Evolutionary conservation across 2,329 filamentous ascomycete genomes (phyloP), one percentile per base, ranked within the genome.

Genomic region (Alternaria novae-zelandiae): DNA sequence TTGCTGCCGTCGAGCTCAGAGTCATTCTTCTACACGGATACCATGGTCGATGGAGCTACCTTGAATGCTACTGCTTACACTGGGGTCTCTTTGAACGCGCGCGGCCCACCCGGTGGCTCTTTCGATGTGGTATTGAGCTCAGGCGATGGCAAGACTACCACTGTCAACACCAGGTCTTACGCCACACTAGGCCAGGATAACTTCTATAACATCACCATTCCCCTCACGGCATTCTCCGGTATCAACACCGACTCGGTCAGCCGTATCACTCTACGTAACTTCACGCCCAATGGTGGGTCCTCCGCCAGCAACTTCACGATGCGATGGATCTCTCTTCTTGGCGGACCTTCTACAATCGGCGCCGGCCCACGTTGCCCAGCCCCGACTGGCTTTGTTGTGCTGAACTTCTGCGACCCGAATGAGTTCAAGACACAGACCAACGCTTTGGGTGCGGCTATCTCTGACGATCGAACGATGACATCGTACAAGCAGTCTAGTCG

Each of bases 141-240:
- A 1, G 50, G 60, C 21, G 26, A 56, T 4, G 32, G 20, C 11
- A 54, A 25, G 13, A 54, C 25, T 8, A 54, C 60, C 17, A 59
- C 56, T 7, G 50, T 63, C 10, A 63, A 28, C 32, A 63, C 60
- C 20, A 54, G 32, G 20, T 54, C 60, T 21, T 63, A 63, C 28
- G 56, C 56, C 5, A 36, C 50, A 7, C 12, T 63, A 12, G 32
- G 43, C 49, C 60, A 63, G 50, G 49, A 49, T 30, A 36, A 55
- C n/a, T 63, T 63, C 10, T 25, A 56, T 11, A 63, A 63, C 30
- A 59, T 63, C 23, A 63, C 60, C 15, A 63, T 63, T 12, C 60
- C 60, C 6, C 25, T 63, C 23, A 50, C 60, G 15, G 56, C 49
- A 28, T 63, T 63, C 60, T 54, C 55, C 4, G 60, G 60, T 36